Evolutionary conservation across 2,329 filamentous ascomycete species (phyloP), one percentile per base, ranked within the genome.

Genomic region (Cordyceps fumosorosea): DNA sequence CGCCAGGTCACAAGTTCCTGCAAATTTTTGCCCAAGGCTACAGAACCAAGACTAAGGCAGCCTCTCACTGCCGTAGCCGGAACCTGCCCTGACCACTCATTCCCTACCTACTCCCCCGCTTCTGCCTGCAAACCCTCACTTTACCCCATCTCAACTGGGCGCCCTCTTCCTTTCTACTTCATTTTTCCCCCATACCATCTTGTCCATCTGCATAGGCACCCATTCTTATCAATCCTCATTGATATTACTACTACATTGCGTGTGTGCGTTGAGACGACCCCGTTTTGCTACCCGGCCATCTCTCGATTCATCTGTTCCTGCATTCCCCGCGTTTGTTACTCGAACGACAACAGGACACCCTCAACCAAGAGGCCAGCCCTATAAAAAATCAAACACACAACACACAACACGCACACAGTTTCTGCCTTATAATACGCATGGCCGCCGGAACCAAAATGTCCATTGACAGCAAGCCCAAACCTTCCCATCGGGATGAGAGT

Each of bases 401-500:
- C 50, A 20, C n/a, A 34, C 29, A 51, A 29, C 26, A 47, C 34
- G 7, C 40, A 50, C 48, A 73, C 72, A 72, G 68, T 22, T 67
- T 71, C 11, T 67, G 67, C 66, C 67, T 65, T 62, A 62, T n/a
- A n/a, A 64, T 62, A 66, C 71, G 74, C 78, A 80, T 78, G 73
- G 88, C 88, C 84, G 82, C 83, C 76, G 84, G 86, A 76, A 84
- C 86, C 76, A 84, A 86, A 75, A 88, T 87, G 85, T 87, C 85
- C 68, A 84, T 87, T 74, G 84, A 87, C 72, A 81, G 82, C 73
- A 82, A 83, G 75, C 81, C 81, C 72, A 44, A 47, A 29, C 53
- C 58, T 29, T 40, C 57, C 22, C 62, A 60, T 22, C 50, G 83
- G 73, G 82, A 86, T 65, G 83, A 85, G 65, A 84, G 82, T 65